Evolutionary conservation across 768 basidiomycete species (phyloP).

Genomic region (Pilatotrama ljubarskyi): DNA sequence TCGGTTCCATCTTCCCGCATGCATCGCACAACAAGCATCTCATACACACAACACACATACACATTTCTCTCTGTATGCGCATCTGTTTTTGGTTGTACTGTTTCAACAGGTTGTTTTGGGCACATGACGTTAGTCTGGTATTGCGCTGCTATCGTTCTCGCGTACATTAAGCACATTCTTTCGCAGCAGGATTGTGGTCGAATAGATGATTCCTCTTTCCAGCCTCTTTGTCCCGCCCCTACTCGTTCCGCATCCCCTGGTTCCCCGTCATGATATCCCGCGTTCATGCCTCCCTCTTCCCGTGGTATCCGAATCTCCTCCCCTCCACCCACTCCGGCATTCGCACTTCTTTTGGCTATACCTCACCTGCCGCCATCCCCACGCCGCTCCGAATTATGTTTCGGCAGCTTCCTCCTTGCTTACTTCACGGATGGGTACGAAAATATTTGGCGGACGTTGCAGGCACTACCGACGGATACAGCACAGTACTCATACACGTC

Average conservation of each 20-base stretch:
- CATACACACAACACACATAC: neutral
- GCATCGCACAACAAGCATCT: neutral
- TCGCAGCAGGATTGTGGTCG: neutral
- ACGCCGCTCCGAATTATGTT: too few relatives aligned
- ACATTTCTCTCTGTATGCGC: constrained; percentile 9
- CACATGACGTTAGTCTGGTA: constrained; percentile 7
- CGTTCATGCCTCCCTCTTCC: neutral
- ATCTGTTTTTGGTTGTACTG: constrained; percentile 18
- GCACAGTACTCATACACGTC: neutral
- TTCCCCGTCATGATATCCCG: neutral
- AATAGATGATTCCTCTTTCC: neutral
- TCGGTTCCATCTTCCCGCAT: neutral
- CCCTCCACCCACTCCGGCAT: neutral
- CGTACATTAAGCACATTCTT: neutral
- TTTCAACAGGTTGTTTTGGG: neutral
- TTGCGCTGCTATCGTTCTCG: neutral
- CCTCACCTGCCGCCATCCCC: neutral
- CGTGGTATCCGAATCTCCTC: neutral
- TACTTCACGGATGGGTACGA: neutral
- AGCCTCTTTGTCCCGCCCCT: neutral
- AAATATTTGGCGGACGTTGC: neutral
- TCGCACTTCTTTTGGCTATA: neutral
- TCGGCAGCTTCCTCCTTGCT: neutral
- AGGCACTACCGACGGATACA: neutral
- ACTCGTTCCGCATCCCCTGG: neutral